Evolutionary conservation across 805 yeast genomes (phyloP).

Genomic region (Citeromyces nyonsensis): DNA sequence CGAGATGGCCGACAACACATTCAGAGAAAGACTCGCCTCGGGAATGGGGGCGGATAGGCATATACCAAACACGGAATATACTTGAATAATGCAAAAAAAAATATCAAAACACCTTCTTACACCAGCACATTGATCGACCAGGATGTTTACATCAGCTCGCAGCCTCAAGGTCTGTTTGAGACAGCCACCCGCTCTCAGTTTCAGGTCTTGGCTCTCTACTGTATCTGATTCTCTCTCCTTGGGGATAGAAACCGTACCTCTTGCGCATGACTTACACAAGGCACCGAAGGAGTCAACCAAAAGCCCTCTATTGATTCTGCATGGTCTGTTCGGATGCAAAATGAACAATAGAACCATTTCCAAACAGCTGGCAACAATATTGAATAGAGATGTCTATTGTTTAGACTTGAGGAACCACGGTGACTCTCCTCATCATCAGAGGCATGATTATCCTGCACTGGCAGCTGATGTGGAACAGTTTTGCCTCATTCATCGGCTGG

Average conservation of each 20-base stretch:
- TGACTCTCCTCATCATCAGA: slow-evolving; percentile 59
- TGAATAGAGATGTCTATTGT: slow-evolving; percentile 47
- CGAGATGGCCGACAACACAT: slow-evolving; percentile 21
- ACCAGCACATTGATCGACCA: too few relatives aligned
- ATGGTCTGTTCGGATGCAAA: slow-evolving; percentile 81
- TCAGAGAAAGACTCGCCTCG: slow-evolving; percentile 13
- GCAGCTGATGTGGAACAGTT: slow-evolving; percentile 79
- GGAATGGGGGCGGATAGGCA: slow-evolving; percentile 11
- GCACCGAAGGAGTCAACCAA: slow-evolving; percentile 3
- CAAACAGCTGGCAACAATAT: slow-evolving; percentile 24
- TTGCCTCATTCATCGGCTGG: slow-evolving; percentile 25
- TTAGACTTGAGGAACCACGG: slow-evolving; percentile 87
- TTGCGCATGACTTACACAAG: not conserved
- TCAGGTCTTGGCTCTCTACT: too few relatives aligned
- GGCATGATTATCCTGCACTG: slow-evolving; percentile 68
- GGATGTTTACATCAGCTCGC: too few relatives aligned
- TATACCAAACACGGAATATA: too few relatives aligned
- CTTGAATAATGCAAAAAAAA: too few relatives aligned
- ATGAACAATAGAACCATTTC: slow-evolving; percentile 75
- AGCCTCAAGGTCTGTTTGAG: too few relatives aligned
- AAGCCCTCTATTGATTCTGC: slow-evolving; percentile 61
- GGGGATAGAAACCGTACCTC: slow-evolving; percentile 6
- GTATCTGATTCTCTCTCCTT: too few relatives aligned
- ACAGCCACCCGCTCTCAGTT: too few relatives aligned
- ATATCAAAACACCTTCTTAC: too few relatives aligned